Conservation (phyloP, 2,329 filamentous ascomycete genomes). For the Biscogniauxia sp. region DNA sequence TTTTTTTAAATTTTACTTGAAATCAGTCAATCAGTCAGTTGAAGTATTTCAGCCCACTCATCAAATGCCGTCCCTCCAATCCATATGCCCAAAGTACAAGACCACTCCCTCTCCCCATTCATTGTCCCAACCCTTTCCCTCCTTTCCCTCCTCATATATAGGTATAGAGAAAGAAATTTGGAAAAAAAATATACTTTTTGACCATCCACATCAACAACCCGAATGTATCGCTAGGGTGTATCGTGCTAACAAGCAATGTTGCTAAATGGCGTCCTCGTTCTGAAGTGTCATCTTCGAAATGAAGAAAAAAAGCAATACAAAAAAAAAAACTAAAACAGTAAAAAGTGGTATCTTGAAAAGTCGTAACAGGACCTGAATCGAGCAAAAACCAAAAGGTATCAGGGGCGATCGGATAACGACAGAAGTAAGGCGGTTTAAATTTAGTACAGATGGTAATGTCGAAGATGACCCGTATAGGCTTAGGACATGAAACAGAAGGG, state of each 20-base stretch:
- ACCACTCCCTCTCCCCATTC: no score
- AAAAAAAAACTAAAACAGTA: conserved; percentile 13
- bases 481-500: not conserved
- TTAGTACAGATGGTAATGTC: not conserved
- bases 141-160: no score
- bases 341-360: conserved; percentile 30
- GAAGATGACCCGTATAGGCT: conserved; percentile 2
- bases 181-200: no score
- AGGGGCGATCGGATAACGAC: conserved; percentile 2
- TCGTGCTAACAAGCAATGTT: not conserved
- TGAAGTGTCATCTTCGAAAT: not conserved
- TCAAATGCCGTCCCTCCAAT: no score
- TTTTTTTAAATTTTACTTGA: no score
- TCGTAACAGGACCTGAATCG: conserved; percentile 8
- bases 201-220: no score
- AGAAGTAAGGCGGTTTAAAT: conserved; percentile 1
- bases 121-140: no score
- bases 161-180: no score
- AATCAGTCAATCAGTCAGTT: no score
- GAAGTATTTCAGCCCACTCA: no score
- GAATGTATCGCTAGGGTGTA: not conserved
- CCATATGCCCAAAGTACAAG: no score
- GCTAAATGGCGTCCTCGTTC: not conserved
- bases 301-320: conserved; percentile 5
- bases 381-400: conserved; percentile 12